phyloP scores from a whole-genome alignment of 768 basidiomycete genomes.

The Roridomyces roridus region DNA sequence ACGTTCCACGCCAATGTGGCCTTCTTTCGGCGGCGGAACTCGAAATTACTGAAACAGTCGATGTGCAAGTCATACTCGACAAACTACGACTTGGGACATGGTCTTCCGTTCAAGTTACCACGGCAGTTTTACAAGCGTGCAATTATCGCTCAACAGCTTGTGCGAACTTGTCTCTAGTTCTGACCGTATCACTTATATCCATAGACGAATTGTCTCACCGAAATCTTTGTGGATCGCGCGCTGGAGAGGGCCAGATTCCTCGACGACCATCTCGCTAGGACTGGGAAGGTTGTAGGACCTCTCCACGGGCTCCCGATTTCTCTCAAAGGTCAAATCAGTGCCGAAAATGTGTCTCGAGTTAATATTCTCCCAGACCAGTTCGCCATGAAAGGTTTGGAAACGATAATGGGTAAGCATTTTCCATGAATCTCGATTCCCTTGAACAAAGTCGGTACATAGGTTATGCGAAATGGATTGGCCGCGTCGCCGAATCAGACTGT shows the following conservation, averaged over 20 bases:
- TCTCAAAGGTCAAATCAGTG: constrained; percentile 35
- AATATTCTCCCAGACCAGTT: constrained; percentile 53
- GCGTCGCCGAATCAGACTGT: constrained; percentile 50
- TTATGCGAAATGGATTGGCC: constrained; percentile 61
- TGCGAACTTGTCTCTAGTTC: constrained; percentile 31
- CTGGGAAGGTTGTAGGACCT: constrained; percentile 55
- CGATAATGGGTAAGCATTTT: constrained; percentile 34
- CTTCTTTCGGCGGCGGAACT: constrained; percentile 60
- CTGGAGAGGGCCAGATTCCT: constrained; percentile 53
- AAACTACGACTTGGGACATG: constrained; percentile 54
- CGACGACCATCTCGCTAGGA: constrained; percentile 50
- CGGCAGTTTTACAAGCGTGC: constrained; percentile 72
- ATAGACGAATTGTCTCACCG: constrained; percentile 60
- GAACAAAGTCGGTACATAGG: constrained; percentile 34
- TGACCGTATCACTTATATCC: background rate
- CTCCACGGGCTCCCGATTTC: constrained; percentile 58
- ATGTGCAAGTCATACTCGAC: constrained; percentile 47
- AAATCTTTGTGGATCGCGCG: constrained; percentile 62
- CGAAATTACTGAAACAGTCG: constrained; percentile 61
- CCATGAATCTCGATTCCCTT: background rate
- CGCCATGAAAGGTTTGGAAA: constrained; percentile 65
- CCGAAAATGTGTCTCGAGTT: background rate
- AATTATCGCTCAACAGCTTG: constrained; percentile 70
- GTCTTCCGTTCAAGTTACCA: constrained; percentile 64
- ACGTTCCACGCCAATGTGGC: constrained; percentile 55